Base-by-base conservation (phyloP, 208 protist genomes). In the Sergeia podlipaevii region DNA sequence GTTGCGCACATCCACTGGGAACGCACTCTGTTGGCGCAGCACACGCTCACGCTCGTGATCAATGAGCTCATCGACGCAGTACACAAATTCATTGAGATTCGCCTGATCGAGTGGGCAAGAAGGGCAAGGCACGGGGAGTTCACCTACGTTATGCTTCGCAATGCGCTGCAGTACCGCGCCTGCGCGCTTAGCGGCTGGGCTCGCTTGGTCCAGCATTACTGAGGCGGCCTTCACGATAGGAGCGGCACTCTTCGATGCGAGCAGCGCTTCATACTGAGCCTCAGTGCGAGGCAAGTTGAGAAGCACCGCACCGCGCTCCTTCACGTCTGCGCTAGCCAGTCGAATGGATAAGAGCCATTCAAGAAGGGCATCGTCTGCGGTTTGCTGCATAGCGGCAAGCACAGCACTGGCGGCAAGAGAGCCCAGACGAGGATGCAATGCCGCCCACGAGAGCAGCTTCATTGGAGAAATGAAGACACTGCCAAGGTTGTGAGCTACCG, bases 391-490 rank as follows among this genome's bases (percentile, higher is more conserved):
- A 11, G 69, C 75, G 8, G 74, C 70, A 27, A 59, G 34, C 53
- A 91, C 65, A n/a, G 79, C 77, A 17, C 71, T 59, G n/a, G 54
- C 21, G 23, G 61, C 55, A 28, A 92, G 57, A 8, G 73, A 55
- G 47, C 76, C 72, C 44, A 88, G 74, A 6, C 57, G 51, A 11
- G 73, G 53, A 36, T 85, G 65, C 34, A 76, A 54, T 0, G 78
- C 57, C 4, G 78, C 80, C 85, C 89, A 96, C n/a, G 74, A 69
- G 45, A 96, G 67, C 55, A 96, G 73, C 60, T 86, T 83, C n/a
- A 80, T 46, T 27, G 75, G 55, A 3, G 75, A 81, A 24, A 96
- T 47, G 48, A 89, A 77, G 29, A 76, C 69, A 33, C 20, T 48
- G 18, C 64, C 42, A 5, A 85, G 55, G 65, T 87, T 93, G 59